These are phyloP conservation scores for Chrysanthemum seticuspe DNA, from an alignment of 129 eudicot genomes.

Conservation along the genomic window DNA sequence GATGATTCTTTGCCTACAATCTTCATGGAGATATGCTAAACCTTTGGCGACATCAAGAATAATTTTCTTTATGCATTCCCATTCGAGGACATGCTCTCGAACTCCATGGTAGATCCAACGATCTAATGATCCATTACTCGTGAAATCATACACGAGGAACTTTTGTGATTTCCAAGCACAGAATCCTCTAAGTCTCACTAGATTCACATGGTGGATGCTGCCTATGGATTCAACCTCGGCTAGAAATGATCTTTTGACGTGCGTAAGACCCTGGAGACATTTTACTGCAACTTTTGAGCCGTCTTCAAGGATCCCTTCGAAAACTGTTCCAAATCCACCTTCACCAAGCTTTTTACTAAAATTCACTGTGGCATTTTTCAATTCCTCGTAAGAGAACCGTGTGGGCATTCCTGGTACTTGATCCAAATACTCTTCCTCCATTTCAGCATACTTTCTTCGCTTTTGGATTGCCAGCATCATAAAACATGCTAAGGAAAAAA, in stretches of 20 bases:
- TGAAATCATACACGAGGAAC: conserved; percentile 31
- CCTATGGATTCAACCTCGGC: conserved; percentile 41
- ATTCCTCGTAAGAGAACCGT: conserved; percentile 39
- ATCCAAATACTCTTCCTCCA: conserved; percentile 27
- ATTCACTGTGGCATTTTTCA: conserved; percentile 29
- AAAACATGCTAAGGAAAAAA: not conserved
- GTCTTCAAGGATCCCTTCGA: conserved; percentile 20
- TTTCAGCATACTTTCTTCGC: not conserved
- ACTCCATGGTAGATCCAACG: conserved; percentile 25
- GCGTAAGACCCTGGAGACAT: conserved; percentile 15
- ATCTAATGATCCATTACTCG: conserved; percentile 37
- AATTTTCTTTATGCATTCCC: conserved; percentile 31
- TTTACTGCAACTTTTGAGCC: conserved; percentile 31
- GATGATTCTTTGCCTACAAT: conserved; percentile 39
- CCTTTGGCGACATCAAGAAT: conserved; percentile 34
- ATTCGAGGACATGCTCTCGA: conserved; percentile 3
- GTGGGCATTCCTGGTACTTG: conserved; percentile 31
- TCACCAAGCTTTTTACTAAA: conserved; percentile 50
- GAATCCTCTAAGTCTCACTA: conserved; percentile 35
- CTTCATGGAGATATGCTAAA: conserved; percentile 38
- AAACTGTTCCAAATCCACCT: conserved; percentile 50
- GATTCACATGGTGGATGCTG: conserved; percentile 39
- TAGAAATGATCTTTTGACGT: conserved; percentile 20
- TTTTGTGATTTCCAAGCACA: conserved; percentile 29
- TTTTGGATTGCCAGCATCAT: not conserved